Base-by-base conservation (phyloP, 2,329 filamentous ascomycete species). In the Ophiostoma australiae region DNA sequence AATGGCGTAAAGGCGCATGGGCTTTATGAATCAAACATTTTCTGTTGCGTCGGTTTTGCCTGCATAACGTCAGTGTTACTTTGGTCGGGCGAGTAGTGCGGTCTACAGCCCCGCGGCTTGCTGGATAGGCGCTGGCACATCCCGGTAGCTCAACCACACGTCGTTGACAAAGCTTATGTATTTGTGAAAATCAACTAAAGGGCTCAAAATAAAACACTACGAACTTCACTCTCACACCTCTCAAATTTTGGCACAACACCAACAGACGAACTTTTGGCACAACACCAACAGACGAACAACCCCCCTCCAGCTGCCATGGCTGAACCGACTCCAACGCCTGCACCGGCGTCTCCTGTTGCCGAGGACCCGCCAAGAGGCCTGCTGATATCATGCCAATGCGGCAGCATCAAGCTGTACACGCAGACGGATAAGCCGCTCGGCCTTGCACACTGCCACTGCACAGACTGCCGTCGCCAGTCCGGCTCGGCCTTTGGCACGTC, bases 361-460 rank as follows among this genome's bases (percentile, higher is more conserved):
- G 10, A 58, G 1, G 52, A 58, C 10, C 10, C 52, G 4, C 4
- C n/a, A 11, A 31, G 27, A 10, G 52, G 52, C 23, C 52, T 58
- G 10, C 52, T 58, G n/a, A 27, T 58, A 58, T 31, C 52, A 58
- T 58, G 52, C 23, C 52, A 58, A 4, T 58, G 52, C 23, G 52
- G 52, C 52, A 58, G 13, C 10, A 58, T 27, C 23, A 58, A 27
- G 52, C 52, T 58, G 8, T 58, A 58, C 52, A 58, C 52, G 8
- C 44, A 48, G 44, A 48, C 44, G 5, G 44, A 48, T 7, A 20
- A n/a, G 44, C 44, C 44, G 44, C 17, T 48, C 17, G 44, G 44
- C n/a, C 80, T 91, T 68, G 91, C 89, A 77, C 87, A 91, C 77
- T 91, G 90, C 79, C 90, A 91, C 79, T 92, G 90, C 78, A 80